Base-by-base conservation (phyloP, 805 yeast genomes). In the Clavispora fructus region DNA sequence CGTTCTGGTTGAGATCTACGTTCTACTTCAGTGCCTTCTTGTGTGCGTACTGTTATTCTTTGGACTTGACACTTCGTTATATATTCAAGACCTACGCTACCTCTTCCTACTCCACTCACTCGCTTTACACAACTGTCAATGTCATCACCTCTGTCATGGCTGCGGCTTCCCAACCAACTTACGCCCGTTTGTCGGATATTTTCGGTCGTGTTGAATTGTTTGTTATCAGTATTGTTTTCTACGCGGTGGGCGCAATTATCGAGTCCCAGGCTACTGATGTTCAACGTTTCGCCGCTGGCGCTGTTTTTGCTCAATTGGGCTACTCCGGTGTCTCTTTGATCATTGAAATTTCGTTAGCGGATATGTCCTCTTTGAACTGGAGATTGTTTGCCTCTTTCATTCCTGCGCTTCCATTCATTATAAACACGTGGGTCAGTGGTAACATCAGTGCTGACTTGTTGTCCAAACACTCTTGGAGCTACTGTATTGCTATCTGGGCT, bases 351-450 rank as follows among this genome's bases (percentile, higher is more conserved):
- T 68, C 85, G 38, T 61, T 80, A 48, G 82, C 87, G 2, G 95
- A 86, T 63, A 72, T 79, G 57, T 82, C 91, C 7, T 71, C 75
- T 50, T 70, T 85, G 57, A 83, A 79, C 60, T 83, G 89, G 85
- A 79, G 94, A 69, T 72, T 85, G 54, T 70, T 79, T 40, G 77
- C 73, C 54, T 78, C 85, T 31, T 80, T 82, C 53, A 67, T 82
- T 32, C 88, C 91, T 23, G 79, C 88, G 4, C 70, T 80, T 56
- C 92, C 92, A 2, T 83, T 76, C 56, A 78, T 86, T 56, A 81
- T 87, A 64, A 86, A 83, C 64, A 82, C 92, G 13, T 87, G 94
- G 94, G 74, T 85, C 46, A 65, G 82, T 27, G 92, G 89, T 58
- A 69, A 81, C 55, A 69, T 86, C 41, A 64, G 76, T 13, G 52